phyloP scores from a whole-genome alignment of 768 basidiomycete species.

The Scleroderma bovista region DNA sequence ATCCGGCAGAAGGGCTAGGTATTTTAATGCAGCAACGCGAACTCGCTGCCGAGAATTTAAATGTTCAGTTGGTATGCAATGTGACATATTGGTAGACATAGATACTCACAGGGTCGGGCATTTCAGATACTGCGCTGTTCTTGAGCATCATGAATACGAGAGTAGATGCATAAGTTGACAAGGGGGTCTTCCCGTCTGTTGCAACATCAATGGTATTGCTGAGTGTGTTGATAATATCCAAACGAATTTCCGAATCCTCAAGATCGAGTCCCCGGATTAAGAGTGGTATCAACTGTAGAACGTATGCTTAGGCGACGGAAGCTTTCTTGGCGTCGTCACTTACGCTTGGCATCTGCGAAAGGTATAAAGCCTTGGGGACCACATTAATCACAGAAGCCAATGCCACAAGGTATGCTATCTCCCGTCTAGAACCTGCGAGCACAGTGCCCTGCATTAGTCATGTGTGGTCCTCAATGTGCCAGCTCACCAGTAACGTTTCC shows the following conservation, averaged over 20 bases:
- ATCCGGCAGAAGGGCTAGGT: constrained; percentile 66
- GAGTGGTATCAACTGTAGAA: constrained; percentile 77
- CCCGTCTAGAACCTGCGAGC: constrained; percentile 42
- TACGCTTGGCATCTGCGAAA: constrained; percentile 60
- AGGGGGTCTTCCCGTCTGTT: constrained; percentile 38
- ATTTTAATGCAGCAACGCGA: constrained; percentile 68
- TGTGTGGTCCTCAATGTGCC: neutral
- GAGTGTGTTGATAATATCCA: constrained; percentile 77
- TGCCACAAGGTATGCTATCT: constrained; percentile 74
- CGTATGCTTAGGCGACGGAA: neutral
- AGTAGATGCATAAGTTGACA: constrained; percentile 67
- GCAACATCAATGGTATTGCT: constrained; percentile 61
- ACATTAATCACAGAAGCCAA: constrained; percentile 76
- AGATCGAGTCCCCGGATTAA: constrained; percentile 81
- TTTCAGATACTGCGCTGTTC: constrained; percentile 47
- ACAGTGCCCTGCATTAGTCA: neutral
- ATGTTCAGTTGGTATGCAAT: too few species aligned
- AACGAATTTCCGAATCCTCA: constrained; percentile 65
- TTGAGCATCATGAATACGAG: constrained; percentile 69
- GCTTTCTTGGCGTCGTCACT: constrained; percentile 11
- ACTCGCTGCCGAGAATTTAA: constrained; percentile 48
- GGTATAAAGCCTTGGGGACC: constrained; percentile 71
- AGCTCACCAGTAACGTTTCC: constrained; percentile 48
- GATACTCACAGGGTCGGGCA: constrained; percentile 50
- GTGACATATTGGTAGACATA: neutral